A percentile compares a stretch with the other conserved stretches of the same genome.
Evolutionary conservation across 371 early-diverging fungal species (phyloP).

Genomic region (Ordospora pajunii): DNA sequence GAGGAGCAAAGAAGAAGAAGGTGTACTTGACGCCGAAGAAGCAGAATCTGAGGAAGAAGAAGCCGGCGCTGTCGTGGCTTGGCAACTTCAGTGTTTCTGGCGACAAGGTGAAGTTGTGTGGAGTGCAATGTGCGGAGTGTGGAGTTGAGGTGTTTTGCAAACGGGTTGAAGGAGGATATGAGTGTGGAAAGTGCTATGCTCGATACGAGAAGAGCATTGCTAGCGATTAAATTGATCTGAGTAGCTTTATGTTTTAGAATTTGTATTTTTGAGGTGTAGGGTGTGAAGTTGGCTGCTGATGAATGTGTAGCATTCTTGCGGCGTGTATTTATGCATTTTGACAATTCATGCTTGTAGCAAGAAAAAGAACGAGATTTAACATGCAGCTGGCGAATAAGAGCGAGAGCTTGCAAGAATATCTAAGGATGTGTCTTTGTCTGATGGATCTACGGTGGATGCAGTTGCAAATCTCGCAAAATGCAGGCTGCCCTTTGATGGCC

Average conservation of each 20-base stretch:
- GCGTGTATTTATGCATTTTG: not conserved
- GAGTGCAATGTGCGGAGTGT: constrained; percentile 81
- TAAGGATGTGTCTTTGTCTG: not conserved
- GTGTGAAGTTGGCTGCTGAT: too few species aligned
- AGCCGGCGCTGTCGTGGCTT: constrained; percentile 88
- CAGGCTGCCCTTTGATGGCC: constrained; percentile 5
- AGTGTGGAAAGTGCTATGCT: constrained; percentile 49
- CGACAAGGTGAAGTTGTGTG: constrained; percentile 88
- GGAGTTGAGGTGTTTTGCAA: constrained; percentile 97
- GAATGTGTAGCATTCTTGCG: too few species aligned
- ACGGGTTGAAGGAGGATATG: constrained; percentile 63
- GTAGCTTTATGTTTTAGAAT: not conserved
- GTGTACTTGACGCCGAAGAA: constrained; percentile 59
- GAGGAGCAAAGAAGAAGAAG: constrained; percentile 66
- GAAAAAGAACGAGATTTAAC: too few species aligned
- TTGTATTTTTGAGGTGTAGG: not conserved
- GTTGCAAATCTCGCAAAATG: not conserved
- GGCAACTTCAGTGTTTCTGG: constrained; percentile 73
- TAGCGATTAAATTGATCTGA: constrained; percentile 2
- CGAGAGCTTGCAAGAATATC: too few species aligned
- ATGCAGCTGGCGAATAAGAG: too few species aligned
- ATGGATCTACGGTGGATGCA: too few species aligned
- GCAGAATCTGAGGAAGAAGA: constrained; percentile 40
- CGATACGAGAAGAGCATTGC: not conserved
- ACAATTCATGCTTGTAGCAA: not conserved